These are phyloP conservation scores for Cladosporium oxysporum DNA, from an alignment of 2,329 filamentous ascomycete genomes.

Conservation along the genomic window DNA sequence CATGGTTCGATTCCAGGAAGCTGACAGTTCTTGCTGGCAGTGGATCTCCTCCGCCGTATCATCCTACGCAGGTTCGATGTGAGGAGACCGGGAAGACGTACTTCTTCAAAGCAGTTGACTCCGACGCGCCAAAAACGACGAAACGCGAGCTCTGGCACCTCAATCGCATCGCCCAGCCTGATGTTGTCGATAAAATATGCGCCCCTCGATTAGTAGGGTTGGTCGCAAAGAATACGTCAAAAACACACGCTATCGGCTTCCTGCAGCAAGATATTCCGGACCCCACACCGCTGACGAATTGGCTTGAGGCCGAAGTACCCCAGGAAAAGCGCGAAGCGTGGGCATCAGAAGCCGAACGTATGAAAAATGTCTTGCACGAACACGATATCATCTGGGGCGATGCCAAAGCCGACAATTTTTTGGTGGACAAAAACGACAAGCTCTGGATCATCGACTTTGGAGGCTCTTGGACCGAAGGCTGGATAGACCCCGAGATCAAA, in stretches of 20 bases:
- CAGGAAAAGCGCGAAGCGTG: conserved; percentile 35
- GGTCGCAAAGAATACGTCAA: conserved; percentile 27
- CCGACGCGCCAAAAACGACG: conserved; percentile 32
- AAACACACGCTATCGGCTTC: conserved; percentile 36
- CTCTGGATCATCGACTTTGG: conserved; percentile 46
- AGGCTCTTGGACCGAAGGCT: conserved; percentile 41
- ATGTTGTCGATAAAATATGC: conserved; percentile 33
- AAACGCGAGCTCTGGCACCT: conserved; percentile 39
- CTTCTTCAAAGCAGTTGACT: conserved; percentile 41
- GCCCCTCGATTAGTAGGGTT: conserved; percentile 36
- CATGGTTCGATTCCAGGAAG: conserved; percentile 94
- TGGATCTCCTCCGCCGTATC: conserved; percentile 57
- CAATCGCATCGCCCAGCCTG: conserved; percentile 31
- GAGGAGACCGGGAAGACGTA: conserved; percentile 97
- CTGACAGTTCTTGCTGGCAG: conserved; percentile 96
- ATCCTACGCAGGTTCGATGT: conserved; percentile 87
- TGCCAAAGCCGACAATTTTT: conserved; percentile 44
- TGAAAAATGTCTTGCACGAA: conserved; percentile 36
- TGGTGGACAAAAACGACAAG: conserved; percentile 40
- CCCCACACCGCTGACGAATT: conserved; percentile 36
- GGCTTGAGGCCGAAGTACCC: conserved; percentile 34
- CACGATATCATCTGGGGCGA: conserved; percentile 42
- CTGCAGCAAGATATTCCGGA: conserved; percentile 36
- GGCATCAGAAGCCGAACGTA: conserved; percentile 33
- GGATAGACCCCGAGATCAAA: conserved; percentile 39